These are phyloP conservation scores for Aspergillus amoenus DNA, from an alignment of 2,329 filamentous ascomycete genomes.

Conservation along the genomic window DNA sequence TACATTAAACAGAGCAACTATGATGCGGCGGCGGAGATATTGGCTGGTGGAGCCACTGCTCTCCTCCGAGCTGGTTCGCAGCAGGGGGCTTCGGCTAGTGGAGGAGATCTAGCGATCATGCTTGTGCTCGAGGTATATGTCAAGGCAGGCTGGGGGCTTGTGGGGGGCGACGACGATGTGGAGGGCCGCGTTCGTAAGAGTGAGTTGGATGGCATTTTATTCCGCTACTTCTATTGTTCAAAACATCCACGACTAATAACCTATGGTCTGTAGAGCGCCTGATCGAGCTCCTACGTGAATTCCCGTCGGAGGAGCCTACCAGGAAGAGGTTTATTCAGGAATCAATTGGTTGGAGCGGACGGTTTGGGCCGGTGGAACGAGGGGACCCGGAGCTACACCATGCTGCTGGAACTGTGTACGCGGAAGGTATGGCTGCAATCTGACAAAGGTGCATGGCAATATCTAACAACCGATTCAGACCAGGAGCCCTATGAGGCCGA, in stretches of 20 bases:
- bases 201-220: slow-evolving; percentile 19
- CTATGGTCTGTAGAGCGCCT: slow-evolving; percentile 52
- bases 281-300: slow-evolving; percentile 75
- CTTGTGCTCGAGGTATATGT: slow-evolving; percentile 88
- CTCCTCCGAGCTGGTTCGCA: slow-evolving; percentile 63
- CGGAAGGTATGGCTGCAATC: slow-evolving; percentile 57
- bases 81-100: slow-evolving; percentile 90
- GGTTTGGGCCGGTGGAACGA: slow-evolving; percentile 80
- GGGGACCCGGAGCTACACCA: slow-evolving; percentile 95
- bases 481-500: slow-evolving; percentile 93
- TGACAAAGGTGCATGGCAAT: neutral
- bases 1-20: slow-evolving; percentile 89
- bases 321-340: slow-evolving; percentile 90
- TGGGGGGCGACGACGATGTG: slow-evolving; percentile 53
- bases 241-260: neutral
- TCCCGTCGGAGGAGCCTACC: slow-evolving; percentile 80
- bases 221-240: neutral
- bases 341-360: slow-evolving; percentile 83
- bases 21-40: slow-evolving; percentile 79
- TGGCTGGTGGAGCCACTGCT: slow-evolving; percentile 78
- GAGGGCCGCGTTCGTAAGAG: slow-evolving; percentile 65
- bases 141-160: slow-evolving; percentile 72
- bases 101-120: slow-evolving; percentile 82
- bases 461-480: slow-evolving; percentile 51
- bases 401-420: slow-evolving; percentile 81